These are phyloP conservation scores for Diaporthe eres DNA, from an alignment of 2,329 filamentous ascomycete species.

Conservation along the genomic window DNA sequence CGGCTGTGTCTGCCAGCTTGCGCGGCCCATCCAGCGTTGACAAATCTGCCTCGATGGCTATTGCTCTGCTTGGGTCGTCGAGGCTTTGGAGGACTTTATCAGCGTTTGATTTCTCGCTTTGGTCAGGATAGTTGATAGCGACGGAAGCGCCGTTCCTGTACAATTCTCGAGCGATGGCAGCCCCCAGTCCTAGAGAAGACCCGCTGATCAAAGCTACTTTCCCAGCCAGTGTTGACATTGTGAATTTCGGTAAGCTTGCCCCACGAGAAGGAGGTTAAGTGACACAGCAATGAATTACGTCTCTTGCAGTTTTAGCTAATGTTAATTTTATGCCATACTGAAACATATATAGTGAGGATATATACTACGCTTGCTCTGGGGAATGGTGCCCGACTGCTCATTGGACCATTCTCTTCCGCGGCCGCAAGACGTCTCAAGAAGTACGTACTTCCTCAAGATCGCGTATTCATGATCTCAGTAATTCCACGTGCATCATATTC, in stretches of 20 bases:
- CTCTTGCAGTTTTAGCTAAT: background rate
- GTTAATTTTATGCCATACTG: background rate
- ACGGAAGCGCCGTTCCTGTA: background rate
- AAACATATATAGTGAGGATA: background rate
- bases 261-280: background rate
- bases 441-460: background rate
- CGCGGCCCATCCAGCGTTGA: background rate
- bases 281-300: background rate
- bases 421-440: background rate
- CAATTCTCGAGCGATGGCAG: background rate
- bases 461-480: too few relatives aligned
- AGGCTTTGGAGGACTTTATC: background rate
- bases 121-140: background rate
- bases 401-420: background rate
- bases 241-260: background rate
- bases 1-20: background rate
- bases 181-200: background rate
- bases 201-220: background rate
- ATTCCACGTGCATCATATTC: too few relatives aligned
- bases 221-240: background rate
- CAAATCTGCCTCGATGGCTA: background rate
- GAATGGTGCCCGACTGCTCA: background rate
- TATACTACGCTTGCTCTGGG: background rate
- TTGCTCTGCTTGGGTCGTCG: background rate
- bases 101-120: background rate